These are phyloP conservation scores for Cicer pinnatifidum DNA, from an alignment of 306 rosid genomes.

Conservation along the genomic window DNA sequence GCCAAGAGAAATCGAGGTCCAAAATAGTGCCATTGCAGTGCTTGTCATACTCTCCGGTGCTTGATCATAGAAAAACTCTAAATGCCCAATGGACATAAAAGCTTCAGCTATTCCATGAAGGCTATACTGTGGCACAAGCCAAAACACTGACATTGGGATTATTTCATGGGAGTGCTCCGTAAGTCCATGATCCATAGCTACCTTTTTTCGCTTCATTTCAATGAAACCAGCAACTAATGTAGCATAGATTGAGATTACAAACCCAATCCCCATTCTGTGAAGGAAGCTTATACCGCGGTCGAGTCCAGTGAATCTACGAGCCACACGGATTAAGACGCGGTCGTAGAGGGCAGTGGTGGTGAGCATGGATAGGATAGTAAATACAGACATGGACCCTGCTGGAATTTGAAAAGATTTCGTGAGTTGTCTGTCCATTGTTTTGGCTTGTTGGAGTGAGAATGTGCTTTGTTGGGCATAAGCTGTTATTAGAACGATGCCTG, in stretches of 20 bases:
- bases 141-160: constrained; percentile 77
- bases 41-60: constrained; percentile 97
- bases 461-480: constrained; percentile 91
- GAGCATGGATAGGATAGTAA: constrained; percentile 73
- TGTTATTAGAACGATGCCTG: constrained; percentile 87
- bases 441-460: constrained; percentile 82
- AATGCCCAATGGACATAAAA: constrained; percentile 90
- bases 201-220: constrained; percentile 67
- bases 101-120: constrained; percentile 97
- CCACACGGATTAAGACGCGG: constrained; percentile 61
- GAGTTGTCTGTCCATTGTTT: constrained; percentile 79
- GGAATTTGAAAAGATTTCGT: constrained; percentile 73
- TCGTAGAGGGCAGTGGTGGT: constrained; percentile 74
- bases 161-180: constrained; percentile 48
- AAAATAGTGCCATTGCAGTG: constrained; percentile 79
- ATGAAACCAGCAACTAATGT: constrained; percentile 80
- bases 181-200: constrained; percentile 59
- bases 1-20: constrained; percentile 75
- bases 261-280: constrained; percentile 88
- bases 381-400: constrained; percentile 90
- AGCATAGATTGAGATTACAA: constrained; percentile 70
- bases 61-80: constrained; percentile 92
- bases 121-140: constrained; percentile 89
- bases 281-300: constrained; percentile 87
- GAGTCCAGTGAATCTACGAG: constrained; percentile 72